Evolutionary conservation across 2,329 filamentous ascomycete genomes (phyloP).

Genomic region (Pseudocercospora eumusae): DNA sequence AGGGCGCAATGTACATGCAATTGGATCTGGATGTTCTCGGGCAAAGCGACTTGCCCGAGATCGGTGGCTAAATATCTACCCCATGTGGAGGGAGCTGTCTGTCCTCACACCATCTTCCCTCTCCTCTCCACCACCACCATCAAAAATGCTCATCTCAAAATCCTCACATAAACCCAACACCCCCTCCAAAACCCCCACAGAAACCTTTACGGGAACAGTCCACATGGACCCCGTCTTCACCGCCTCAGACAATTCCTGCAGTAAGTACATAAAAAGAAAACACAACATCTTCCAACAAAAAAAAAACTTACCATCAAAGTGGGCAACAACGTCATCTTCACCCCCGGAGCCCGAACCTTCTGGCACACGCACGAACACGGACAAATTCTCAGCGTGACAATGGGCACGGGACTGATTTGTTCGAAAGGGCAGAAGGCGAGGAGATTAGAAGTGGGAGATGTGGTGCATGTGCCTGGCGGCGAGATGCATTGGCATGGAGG

Average conservation of each 20-base stretch:
- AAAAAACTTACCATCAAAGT: no score
- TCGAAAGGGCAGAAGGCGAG: conserved; percentile 44
- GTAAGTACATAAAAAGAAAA: no score
- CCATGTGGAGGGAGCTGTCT: conserved; percentile 9
- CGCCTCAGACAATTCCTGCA: conserved; percentile 37
- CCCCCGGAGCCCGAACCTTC: conserved; percentile 47
- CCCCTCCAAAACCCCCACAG: conserved; percentile 33
- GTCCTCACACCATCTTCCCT: no score
- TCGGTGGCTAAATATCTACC: no score
- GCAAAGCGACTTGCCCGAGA: conserved; percentile 4
- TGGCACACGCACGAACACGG: conserved; percentile 52
- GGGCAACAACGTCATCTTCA: conserved; percentile 46
- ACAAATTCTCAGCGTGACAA: conserved; percentile 46
- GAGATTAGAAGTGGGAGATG: conserved; percentile 45
- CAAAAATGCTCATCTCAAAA: conserved; percentile 34
- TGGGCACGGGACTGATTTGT: conserved; percentile 48
- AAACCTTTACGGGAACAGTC: conserved; percentile 36
- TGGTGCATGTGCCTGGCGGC: conserved; percentile 45
- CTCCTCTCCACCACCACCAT: no score
- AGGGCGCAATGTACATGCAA: conserved; percentile 55
- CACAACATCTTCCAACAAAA: no score
- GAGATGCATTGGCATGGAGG: conserved; percentile 52
- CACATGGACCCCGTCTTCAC: conserved; percentile 36
- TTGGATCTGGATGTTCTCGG: no score
- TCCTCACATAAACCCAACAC: conserved; percentile 33